A percentile compares a stretch with the other conserved stretches of the same genome.
These are phyloP conservation scores for Corniculantispora saksenae DNA, from an alignment of 2,329 filamentous ascomycete species.

Conservation along the genomic window DNA sequence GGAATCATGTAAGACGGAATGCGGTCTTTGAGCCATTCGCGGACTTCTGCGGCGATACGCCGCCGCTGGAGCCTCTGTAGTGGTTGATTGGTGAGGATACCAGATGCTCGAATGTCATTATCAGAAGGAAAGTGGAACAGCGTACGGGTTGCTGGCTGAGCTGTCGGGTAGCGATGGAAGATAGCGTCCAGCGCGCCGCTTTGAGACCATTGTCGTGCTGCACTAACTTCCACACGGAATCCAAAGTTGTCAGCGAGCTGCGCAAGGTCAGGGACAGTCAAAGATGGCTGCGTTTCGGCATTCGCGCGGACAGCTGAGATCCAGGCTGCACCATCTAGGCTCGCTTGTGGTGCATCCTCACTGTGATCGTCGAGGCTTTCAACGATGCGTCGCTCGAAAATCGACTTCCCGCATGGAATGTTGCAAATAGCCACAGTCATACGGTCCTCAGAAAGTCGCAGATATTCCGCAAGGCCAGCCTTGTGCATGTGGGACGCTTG, in stretches of 20 bases:
- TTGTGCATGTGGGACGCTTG: conserved; percentile 11
- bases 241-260: conserved; percentile 34
- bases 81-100: no score
- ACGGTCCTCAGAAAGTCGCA: conserved; percentile 6
- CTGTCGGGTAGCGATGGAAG: no score
- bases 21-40: no score
- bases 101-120: no score
- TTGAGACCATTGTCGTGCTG: conserved; percentile 39
- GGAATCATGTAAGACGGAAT: no score
- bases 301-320: not conserved
- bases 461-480: conserved; percentile 14
- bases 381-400: conserved; percentile 28
- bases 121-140: no score
- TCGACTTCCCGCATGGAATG: conserved; percentile 34
- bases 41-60: no score
- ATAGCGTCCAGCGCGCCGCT: no score
- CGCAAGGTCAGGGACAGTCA: conserved; percentile 24
- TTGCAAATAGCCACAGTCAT: conserved; percentile 25
- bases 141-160: no score
- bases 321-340: conserved; percentile 20
- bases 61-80: no score
- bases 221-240: conserved; percentile 48
- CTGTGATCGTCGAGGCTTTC: conserved; percentile 5
- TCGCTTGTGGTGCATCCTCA: not conserved
- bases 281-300: conserved; percentile 13